Evolutionary conservation across 2,329 filamentous ascomycete genomes (phyloP), one percentile per base, ranked within the genome.

Genomic region (Phyllosticta capitalensis): DNA sequence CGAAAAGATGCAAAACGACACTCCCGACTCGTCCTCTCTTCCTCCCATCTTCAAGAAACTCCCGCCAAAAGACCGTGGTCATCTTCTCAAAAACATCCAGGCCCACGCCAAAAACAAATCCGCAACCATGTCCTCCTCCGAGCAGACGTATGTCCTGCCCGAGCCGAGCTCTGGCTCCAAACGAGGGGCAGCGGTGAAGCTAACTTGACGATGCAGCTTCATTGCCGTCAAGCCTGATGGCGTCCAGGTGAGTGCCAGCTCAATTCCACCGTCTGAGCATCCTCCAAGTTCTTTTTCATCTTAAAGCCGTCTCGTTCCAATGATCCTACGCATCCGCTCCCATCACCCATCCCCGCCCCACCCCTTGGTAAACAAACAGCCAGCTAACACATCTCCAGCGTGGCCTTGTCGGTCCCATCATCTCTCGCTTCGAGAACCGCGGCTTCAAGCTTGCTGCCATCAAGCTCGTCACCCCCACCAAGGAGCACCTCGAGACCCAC

Each of bases 211-310:
- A 63, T 61, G 68, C 73, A 97, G 92, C 83, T 97, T 97, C 89
- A 97, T 97, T 85, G 94, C 94, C 76, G 90, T 99, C 86, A 99
- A 99, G 91, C 94, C 92, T 71, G 94, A 97, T 81, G 94, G 94
- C 78, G 94, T 97, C 81, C 94, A 96, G 87, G 91, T 95, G 87
- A 69, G 80, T 54, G 30, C 19, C 33, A 2, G 30, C 51, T 61
- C 38, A 45, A 45, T 45, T 45, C 50, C 1, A 14, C 4, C 38
- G n/a, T 49, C 33, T n/a, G 4, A n/a, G n/a, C 17, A 45, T 6
- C n/a, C n/a, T 45, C 14, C 14, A n/a, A 6, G 38, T 14, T n/a
- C 3, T n/a, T 1, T n/a, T 45, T 45, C n/a, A 45, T 14, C 17
- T 14, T 6, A 45, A n/a, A 19, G 38, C 7, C 17, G 14, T 45